phyloP scores from a whole-genome alignment of 371 early-diverging fungal genomes.

The Zopfochytrium polystomum region DNA sequence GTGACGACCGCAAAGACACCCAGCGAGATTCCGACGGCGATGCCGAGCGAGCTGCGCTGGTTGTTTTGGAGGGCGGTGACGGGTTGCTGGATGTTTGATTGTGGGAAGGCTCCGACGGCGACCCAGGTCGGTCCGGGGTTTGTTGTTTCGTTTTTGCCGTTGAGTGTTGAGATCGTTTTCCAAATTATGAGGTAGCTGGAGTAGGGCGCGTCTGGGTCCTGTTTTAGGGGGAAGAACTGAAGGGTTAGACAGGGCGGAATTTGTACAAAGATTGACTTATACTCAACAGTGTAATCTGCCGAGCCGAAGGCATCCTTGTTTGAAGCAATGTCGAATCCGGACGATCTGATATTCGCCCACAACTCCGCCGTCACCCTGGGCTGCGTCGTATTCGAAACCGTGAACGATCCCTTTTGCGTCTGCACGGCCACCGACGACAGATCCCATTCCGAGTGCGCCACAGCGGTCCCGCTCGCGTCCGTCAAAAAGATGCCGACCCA shows the following conservation, averaged over 20 bases:
- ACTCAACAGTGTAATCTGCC: conserved; percentile 3
- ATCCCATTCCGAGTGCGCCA: conserved; percentile 16
- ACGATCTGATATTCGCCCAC: conserved; percentile 14
- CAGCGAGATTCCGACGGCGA: conserved; percentile 16
- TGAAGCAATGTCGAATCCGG: conserved; percentile 1
- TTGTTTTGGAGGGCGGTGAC: conserved; percentile 16
- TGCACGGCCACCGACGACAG: conserved; percentile 2
- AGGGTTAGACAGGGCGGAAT: too few relatives aligned
- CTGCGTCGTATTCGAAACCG: conserved; percentile 13
- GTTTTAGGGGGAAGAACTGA: background rate
- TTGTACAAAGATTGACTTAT: too few relatives aligned
- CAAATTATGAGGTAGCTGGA: conserved; percentile 24
- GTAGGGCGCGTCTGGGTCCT: conserved; percentile 24
- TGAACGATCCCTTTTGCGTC: conserved; percentile 12
- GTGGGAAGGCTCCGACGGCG: conserved; percentile 22
- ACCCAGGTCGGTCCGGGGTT: conserved; percentile 29
- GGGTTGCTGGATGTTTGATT: conserved; percentile 15
- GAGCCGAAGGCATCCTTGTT: conserved; percentile 4
- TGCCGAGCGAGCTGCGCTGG: conserved; percentile 9
- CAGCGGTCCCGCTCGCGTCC: conserved; percentile 11
- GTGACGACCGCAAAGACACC: conserved; percentile 21
- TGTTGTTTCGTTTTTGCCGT: conserved; percentile 8
- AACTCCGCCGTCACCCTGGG: conserved; percentile 18
- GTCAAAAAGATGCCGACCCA: conserved; percentile 16
- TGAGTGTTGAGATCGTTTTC: conserved; percentile 21